Conservation (phyloP, 805 yeast species). For the Ogataea methanolica region DNA sequence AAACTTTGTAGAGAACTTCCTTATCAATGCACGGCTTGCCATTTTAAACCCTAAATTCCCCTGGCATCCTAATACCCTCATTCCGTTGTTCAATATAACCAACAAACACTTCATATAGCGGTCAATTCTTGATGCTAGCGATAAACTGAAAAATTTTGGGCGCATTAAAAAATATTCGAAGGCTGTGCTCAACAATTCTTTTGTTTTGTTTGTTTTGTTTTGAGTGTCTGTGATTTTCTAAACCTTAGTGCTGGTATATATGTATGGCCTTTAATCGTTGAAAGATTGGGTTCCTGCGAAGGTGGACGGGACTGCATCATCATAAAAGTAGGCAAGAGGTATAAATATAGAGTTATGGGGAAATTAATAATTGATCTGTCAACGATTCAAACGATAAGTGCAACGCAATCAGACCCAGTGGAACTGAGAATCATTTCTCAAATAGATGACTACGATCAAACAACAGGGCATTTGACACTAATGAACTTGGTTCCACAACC, state of each 20-base stretch:
- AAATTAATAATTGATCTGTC: slow-evolving; percentile 14
- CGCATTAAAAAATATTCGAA: background rate
- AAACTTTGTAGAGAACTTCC: slow-evolving; percentile 18
- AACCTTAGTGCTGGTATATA: too few species aligned
- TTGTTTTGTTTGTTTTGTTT: background rate
- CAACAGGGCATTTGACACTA: slow-evolving; percentile 12
- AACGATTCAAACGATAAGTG: slow-evolving; percentile 7
- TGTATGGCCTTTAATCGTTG: too few species aligned
- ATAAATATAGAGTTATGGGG: slow-evolving; percentile 13
- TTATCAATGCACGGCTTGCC: background rate
- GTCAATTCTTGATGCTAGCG: too few species aligned
- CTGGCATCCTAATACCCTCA: background rate
- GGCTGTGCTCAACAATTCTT: background rate
- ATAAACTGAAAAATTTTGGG: background rate
- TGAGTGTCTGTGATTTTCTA: too few species aligned
- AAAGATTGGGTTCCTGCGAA: too few species aligned
- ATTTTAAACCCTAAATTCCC: background rate
- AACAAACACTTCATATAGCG: too few species aligned
- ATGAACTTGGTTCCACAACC: slow-evolving; percentile 9
- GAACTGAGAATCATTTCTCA: slow-evolving; percentile 21
- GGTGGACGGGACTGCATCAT: too few species aligned
- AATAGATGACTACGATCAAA: slow-evolving; percentile 15
- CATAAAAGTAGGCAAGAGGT: too few species aligned
- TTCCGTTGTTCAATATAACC: background rate
- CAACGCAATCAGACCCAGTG: slow-evolving; percentile 6